phyloP scores from a whole-genome alignment of 495 filamentous ascomycete genomes.

The Staphylotrichum longicolle region DNA sequence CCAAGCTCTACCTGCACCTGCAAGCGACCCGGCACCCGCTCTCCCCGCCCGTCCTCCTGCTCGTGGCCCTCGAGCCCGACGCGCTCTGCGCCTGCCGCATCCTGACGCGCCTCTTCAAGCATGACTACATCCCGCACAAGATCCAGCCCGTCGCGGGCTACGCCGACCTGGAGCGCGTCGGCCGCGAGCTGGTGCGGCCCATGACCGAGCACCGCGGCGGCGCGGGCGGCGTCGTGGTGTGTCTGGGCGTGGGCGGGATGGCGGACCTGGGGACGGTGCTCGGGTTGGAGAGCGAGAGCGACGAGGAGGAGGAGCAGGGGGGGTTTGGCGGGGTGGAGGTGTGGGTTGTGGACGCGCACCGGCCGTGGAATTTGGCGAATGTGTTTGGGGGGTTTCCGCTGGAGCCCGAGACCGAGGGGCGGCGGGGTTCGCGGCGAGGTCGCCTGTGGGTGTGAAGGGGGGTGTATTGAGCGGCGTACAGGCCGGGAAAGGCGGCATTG shows the following conservation, averaged over 20 bases:
- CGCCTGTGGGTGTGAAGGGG: constrained; percentile 55
- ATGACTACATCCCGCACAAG: constrained; percentile 98
- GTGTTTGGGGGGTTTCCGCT: constrained; percentile 73
- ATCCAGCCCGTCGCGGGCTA: constrained; percentile 93
- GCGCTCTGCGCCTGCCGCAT: constrained; percentile 95
- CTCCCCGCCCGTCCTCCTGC: constrained; percentile 85
- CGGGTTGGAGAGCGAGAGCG: constrained; percentile 59
- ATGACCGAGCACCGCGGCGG: constrained; percentile 82
- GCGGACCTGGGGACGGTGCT: constrained; percentile 78
- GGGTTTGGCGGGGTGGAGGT: constrained; percentile 73
- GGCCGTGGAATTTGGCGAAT: constrained; percentile 94
- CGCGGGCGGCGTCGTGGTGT: constrained; percentile 81
- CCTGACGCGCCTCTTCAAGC: constrained; percentile 82
- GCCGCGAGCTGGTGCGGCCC: constrained; percentile 70
- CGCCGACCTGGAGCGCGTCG: constrained; percentile 77
- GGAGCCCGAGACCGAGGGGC: constrained; percentile 47
- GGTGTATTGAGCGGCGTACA: constrained; percentile 68
- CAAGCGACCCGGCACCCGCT: constrained; percentile 75
- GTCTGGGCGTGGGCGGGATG: constrained; percentile 86
- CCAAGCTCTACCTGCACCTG: constrained; percentile 85
- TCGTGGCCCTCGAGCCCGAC: constrained; percentile 92
- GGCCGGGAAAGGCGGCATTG: constrained; percentile 74
- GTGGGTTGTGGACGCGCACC: constrained; percentile 86
- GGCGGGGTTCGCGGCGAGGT: constrained; percentile 47
- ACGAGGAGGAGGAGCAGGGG: constrained; percentile 52